Percentiles rank a stretch among this genome's conserved stretches.
These are phyloP conservation scores for Tausonia pullulans DNA, from an alignment of 1,284 basidiomycete species.

Conservation along the genomic window DNA sequence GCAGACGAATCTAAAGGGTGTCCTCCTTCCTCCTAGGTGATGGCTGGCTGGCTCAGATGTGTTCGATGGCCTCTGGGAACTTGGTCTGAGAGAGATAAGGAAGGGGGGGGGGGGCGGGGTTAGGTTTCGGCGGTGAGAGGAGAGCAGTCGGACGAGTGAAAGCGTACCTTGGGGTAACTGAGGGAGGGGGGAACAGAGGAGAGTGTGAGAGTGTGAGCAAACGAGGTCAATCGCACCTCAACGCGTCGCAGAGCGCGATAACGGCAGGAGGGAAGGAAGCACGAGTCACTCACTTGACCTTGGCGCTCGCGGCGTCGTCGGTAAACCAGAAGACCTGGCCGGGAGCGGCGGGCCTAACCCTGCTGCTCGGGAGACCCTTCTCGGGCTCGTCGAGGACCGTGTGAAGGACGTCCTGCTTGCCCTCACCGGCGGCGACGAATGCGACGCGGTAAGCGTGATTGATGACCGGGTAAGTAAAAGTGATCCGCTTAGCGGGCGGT, in stretches of 20 bases:
- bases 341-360: conserved; percentile 65
- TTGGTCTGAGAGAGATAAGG: background rate
- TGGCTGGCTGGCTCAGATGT: no score
- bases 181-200: no score
- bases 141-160: background rate
- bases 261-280: background rate
- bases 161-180: conserved; percentile 4
- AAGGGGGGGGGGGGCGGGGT: background rate
- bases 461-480: conserved; percentile 76
- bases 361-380: conserved; percentile 65
- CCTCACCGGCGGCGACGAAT: conserved; percentile 75
- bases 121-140: background rate
- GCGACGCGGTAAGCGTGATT: conserved; percentile 80
- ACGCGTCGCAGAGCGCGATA: background rate
- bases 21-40: no score
- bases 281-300: conserved; percentile 42
- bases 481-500: conserved; percentile 80
- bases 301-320: conserved; percentile 62
- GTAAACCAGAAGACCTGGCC: conserved; percentile 87
- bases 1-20: no score
- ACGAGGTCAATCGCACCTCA: no score
- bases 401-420: conserved; percentile 68
- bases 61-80: conserved; percentile 1
- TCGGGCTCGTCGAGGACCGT: conserved; percentile 71
- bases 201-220: no score